Evolutionary conservation across 805 yeast genomes (phyloP), one percentile per base, ranked within the genome.

Genomic region (Barnettozyma californica): DNA sequence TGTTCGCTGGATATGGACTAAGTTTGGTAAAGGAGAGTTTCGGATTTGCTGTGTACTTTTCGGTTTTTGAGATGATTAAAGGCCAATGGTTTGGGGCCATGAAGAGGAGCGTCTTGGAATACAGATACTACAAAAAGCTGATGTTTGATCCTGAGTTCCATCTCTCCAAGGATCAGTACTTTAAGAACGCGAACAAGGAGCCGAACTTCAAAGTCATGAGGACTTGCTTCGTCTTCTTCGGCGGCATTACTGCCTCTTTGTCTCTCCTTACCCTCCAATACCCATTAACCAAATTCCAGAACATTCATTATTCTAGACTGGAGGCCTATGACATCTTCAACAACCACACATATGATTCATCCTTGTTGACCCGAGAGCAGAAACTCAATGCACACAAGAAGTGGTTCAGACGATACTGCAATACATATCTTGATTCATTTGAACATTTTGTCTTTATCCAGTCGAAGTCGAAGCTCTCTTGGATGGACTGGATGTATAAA

Each of bases 211-310:
- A 74, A 50, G 69, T 80, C n/a, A 60, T 87, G 36, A 80, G 78
- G 56, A 83, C 91, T 2, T 63, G 83, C 1, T 87, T 84, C 61
- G 78, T 89, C 4, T 73, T 92, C 26, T 57, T 84, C 8, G 97
- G 95, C 0, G 98, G 98, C 18, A 88, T 94, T 9, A 73, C 85
- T 6, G 97, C 97, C 1, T 92, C 97, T 0, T 70, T 83, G 18
- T 72, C 88, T 0, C 69, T 91, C 19, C 81, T 91, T 52, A 74
- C 83, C 4, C 82, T 91, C 5, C 96, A 89, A 58, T 89, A 84
- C 56, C 98, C 98, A 0, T 70, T 92, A 31, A 71, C 81, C 21
- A 87, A 86, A 63, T 68, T 91, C 35, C 97, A 92, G 58, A 82
- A 81, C 54, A 71, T 91, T 26, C 95, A 91, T 64, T 69, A 86